Base-by-base conservation (phyloP, 345 rosid genomes). In the Eucalyptus curtisii region DNA sequence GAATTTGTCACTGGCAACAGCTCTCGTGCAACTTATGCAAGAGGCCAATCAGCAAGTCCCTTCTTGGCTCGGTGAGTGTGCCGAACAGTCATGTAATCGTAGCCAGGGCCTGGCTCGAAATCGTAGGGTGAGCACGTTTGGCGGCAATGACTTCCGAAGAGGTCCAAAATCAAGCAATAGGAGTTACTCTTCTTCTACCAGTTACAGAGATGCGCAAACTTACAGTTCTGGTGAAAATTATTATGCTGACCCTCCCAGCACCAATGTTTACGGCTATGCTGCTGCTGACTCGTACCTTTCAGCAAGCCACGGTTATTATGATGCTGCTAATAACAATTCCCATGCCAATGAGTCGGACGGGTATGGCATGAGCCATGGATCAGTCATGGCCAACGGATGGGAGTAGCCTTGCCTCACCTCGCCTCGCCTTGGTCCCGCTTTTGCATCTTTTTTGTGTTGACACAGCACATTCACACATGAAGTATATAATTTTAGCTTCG, bases 41-140 rank as follows among this genome's bases (percentile, higher is more conserved):
- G 95, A 94, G 87, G 90, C 93, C 37, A 92, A 94, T 6, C 95
- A 93, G 89, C 92, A 92, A 89, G 91, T 92, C 49, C 96, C 94
- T 66, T 48, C 88, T 53, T 93, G 94, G 95, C 95, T 93, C 7
- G 86, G 30, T 53, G 61, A 92, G 64, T 92, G 86, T 53, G 94
- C 93, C 15, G 87, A 90, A 59, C 88, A 42, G 76, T 88, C 90
- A 53, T 90, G 82, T 66, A 84, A 49, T 86, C 88, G 49, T 52
- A 61, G 88, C 33, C 90, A 86, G 42, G 87, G 90, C 19, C 80
- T 76, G 44, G 49, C 48, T 37, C 85, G 45, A 31, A 33, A 86
- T 61, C 86, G 61, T 79, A 86, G 88, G 52, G 88, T 87, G 17
- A 64, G 90, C 91, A 91, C 87, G 82, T 94, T 92, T 86, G 94